Evolutionary conservation across 164 flowering plant genomes (phyloP).

Genomic region (Pachysandra terminalis): DNA sequence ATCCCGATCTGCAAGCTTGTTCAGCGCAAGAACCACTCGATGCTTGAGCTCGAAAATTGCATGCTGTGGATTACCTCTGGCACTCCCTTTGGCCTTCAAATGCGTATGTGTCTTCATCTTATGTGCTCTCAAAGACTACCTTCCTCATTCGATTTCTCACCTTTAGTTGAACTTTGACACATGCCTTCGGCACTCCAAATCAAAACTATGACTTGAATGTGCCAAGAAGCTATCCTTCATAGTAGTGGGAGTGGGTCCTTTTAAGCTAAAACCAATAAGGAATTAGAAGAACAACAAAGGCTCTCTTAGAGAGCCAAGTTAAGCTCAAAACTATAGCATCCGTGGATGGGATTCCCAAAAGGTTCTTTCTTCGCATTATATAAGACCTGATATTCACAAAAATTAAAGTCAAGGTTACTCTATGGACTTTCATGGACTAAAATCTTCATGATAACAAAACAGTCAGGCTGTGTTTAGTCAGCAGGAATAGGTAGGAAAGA

Average conservation of each 20-base stretch:
- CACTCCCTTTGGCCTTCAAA: constrained; percentile 34
- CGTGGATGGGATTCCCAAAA: not conserved
- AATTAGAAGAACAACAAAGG: constrained; percentile 4
- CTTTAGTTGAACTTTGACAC: not conserved
- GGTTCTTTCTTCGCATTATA: not conserved
- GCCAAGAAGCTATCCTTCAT: not conserved
- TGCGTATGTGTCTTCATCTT: constrained; percentile 42
- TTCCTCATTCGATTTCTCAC: not conserved
- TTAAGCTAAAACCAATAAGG: not conserved
- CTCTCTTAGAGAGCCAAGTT: not conserved
- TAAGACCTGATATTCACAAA: not conserved
- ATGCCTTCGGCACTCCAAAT: not conserved
- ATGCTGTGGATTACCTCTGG: constrained; percentile 43
- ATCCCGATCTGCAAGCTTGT: constrained; percentile 85
- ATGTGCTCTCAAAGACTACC: not conserved
- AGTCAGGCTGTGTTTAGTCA: too few species aligned
- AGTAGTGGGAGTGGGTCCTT: not conserved
- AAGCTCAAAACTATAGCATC: not conserved
- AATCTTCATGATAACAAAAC: too few species aligned
- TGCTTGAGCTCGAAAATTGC: constrained; percentile 62
- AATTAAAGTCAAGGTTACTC: not conserved
- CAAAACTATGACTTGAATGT: not conserved
- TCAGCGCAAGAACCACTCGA: constrained; percentile 54
- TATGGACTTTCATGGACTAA: too few species aligned
- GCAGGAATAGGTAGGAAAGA: too few species aligned